Evolutionary conservation across 2,329 filamentous ascomycete species (phyloP).

Genomic region (Sclerotinia glacialis): DNA sequence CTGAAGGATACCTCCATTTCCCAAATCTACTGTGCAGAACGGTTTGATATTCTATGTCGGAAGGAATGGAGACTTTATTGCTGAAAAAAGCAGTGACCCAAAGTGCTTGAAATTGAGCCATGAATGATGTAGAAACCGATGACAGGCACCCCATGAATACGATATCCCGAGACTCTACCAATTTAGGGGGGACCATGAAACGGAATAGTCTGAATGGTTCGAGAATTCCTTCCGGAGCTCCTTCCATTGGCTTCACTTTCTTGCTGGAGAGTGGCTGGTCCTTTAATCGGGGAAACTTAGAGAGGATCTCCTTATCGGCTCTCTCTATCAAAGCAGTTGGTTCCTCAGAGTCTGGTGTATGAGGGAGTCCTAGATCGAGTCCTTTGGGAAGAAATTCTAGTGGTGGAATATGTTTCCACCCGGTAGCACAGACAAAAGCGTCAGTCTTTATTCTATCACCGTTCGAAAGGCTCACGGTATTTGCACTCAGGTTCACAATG

Average conservation of each 20-base stretch:
- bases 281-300: slow-evolving; percentile 51
- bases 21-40: slow-evolving; percentile 67
- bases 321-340: slow-evolving; percentile 41
- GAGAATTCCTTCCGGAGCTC: slow-evolving; percentile 5
- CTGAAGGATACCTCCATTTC: slow-evolving; percentile 65
- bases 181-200: slow-evolving; percentile 47
- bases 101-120: slow-evolving; percentile 52
- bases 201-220: slow-evolving; percentile 46
- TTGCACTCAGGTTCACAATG: slow-evolving; percentile 46
- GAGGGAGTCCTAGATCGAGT: slow-evolving; percentile 50
- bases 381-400: slow-evolving; percentile 53
- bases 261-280: slow-evolving; percentile 51
- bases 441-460: slow-evolving; percentile 50
- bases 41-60: slow-evolving; percentile 52
- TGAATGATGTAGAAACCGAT: slow-evolving; percentile 45
- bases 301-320: slow-evolving; percentile 54
- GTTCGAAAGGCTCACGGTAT: slow-evolving; percentile 51
- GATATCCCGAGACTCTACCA: slow-evolving; percentile 44
- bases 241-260: slow-evolving; percentile 45
- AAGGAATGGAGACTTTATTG: slow-evolving; percentile 42
- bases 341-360: slow-evolving; percentile 39
- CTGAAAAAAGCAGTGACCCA: slow-evolving; percentile 67
- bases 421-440: slow-evolving; percentile 54
- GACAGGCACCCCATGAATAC: slow-evolving; percentile 48
- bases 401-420: slow-evolving; percentile 55